These are phyloP conservation scores for Phylloporus sp. DNA, from an alignment of 768 basidiomycete species.

Conservation along the genomic window DNA sequence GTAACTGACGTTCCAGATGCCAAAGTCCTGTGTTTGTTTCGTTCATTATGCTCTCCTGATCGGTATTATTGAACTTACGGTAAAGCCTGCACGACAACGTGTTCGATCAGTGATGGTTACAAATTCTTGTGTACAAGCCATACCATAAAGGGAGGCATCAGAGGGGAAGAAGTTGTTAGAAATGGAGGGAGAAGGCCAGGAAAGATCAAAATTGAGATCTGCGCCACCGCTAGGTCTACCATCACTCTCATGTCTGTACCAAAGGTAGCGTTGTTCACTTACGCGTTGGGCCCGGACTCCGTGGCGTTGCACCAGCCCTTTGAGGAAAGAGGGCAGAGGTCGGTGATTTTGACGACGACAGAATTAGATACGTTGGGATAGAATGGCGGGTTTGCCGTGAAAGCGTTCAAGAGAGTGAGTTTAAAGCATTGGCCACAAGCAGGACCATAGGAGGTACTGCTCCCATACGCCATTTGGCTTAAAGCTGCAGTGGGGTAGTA, in stretches of 20 bases:
- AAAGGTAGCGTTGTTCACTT: constrained; percentile 23
- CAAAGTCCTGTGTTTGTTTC: constrained; percentile 59
- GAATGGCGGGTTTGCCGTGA: constrained; percentile 64
- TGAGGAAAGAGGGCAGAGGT: constrained; percentile 65
- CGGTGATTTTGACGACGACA: constrained; percentile 74
- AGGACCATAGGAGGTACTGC: constrained; percentile 67
- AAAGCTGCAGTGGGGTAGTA: constrained; percentile 76
- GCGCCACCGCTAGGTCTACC: constrained; percentile 50
- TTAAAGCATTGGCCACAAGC: constrained; percentile 79
- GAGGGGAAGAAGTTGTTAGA: constrained; percentile 74
- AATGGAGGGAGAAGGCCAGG: constrained; percentile 70
- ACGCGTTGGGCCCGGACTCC: constrained; percentile 58
- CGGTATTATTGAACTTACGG: constrained; percentile 27
- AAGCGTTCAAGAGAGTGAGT: constrained; percentile 67
- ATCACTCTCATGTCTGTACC: background rate
- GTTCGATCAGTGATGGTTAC: constrained; percentile 25
- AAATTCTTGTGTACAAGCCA: constrained; percentile 7
- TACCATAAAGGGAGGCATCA: constrained; percentile 61
- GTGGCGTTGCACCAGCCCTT: constrained; percentile 74
- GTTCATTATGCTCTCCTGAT: background rate
- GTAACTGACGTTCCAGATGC: constrained; percentile 82
- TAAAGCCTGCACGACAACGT: constrained; percentile 33
- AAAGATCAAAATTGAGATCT: constrained; percentile 79
- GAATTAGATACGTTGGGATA: constrained; percentile 56
- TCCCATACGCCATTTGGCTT: constrained; percentile 77